These are phyloP conservation scores for Quercus aquifolioides DNA, from an alignment of 306 rosid species.

Conservation along the genomic window DNA sequence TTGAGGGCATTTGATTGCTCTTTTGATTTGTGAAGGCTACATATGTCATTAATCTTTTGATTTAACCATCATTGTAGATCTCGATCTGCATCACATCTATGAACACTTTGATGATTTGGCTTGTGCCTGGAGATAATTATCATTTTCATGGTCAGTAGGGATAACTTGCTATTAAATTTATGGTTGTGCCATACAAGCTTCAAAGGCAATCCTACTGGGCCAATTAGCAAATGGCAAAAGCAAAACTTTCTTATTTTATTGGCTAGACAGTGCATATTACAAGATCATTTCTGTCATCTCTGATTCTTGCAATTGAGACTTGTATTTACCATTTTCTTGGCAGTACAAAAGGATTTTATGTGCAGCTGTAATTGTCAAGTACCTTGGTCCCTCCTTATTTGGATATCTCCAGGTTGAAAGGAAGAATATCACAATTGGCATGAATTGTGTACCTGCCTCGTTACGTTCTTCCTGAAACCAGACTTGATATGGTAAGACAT, in stretches of 20 bases:
- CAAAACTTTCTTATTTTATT: background rate
- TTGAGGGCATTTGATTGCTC: background rate
- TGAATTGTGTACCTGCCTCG: constrained; percentile 32
- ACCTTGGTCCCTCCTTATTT: constrained; percentile 35
- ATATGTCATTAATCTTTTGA: background rate
- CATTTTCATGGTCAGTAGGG: background rate
- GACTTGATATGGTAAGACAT: background rate
- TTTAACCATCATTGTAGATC: no score
- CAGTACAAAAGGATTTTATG: background rate
- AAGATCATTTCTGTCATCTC: background rate
- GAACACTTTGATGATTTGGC: background rate
- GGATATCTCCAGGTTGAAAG: constrained; percentile 24
- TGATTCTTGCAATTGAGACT: background rate
- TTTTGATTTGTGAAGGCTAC: background rate
- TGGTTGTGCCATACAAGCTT: background rate
- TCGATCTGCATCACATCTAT: background rate
- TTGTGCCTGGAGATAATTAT: background rate
- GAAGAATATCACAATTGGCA: constrained; percentile 20
- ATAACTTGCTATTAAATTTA: background rate
- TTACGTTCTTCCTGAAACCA: constrained; percentile 31
- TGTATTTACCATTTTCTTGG: background rate
- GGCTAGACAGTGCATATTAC: background rate
- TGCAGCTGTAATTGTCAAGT: constrained; percentile 30
- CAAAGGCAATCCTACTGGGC: background rate
- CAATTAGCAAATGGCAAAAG: background rate